These are phyloP conservation scores for Saccharomycopsis fibuligera DNA, from an alignment of 805 yeast genomes.

Conservation along the genomic window DNA sequence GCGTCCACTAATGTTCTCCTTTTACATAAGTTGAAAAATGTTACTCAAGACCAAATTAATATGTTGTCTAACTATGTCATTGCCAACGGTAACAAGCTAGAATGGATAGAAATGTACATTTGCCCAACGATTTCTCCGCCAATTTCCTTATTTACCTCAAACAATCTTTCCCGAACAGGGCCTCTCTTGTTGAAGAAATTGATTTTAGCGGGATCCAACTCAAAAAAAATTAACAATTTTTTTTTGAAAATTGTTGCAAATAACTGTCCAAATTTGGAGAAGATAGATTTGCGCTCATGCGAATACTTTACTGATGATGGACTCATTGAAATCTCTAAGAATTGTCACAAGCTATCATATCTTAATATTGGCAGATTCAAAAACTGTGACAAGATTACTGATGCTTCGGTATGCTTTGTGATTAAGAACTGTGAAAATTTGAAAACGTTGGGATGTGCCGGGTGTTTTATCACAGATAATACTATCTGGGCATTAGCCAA, in stretches of 20 bases:
- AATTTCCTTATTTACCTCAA: conserved; percentile 25
- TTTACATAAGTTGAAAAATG: conserved; percentile 56
- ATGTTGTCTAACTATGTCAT: conserved; percentile 39
- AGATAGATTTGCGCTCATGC: conserved; percentile 79
- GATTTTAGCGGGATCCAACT: conserved; percentile 62
- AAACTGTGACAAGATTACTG: conserved; percentile 62
- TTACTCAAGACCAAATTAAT: conserved; percentile 50
- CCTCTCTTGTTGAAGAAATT: conserved; percentile 32
- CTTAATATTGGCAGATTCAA: conserved; percentile 77
- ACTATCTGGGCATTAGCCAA: conserved; percentile 75
- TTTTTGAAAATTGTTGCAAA: conserved; percentile 47
- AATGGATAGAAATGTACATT: conserved; percentile 75
- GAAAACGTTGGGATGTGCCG: conserved; percentile 80
- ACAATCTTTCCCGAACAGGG: conserved; percentile 24
- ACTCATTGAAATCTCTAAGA: conserved; percentile 54
- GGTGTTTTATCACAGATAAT: conserved; percentile 73
- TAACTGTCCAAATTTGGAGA: conserved; percentile 51
- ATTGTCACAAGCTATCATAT: conserved; percentile 50
- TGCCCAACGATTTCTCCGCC: conserved; percentile 60
- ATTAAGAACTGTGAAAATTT: conserved; percentile 47
- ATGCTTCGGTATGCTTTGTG: conserved; percentile 54
- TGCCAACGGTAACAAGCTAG: conserved; percentile 30
- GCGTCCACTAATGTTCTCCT: conserved; percentile 32
- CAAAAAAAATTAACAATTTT: conserved; percentile 53
- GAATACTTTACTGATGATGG: conserved; percentile 72